Conservation (phyloP, 768 basidiomycete genomes). For the Imleria badia region DNA sequence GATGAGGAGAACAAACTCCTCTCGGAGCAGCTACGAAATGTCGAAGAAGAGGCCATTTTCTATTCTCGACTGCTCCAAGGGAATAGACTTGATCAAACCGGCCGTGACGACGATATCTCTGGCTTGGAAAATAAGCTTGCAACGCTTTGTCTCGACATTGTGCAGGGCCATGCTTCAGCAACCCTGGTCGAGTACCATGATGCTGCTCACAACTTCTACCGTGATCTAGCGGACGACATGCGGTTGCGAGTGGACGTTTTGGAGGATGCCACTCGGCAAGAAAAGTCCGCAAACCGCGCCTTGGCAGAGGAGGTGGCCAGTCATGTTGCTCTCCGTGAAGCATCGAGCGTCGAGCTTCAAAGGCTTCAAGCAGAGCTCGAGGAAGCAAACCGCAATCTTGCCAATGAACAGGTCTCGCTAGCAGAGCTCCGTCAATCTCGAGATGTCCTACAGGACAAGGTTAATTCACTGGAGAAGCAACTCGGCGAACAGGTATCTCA, state of each 20-base stretch:
- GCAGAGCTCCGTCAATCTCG: conserved; percentile 17
- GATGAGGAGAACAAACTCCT: conserved; percentile 54
- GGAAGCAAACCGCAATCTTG: conserved; percentile 18
- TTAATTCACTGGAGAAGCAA: conserved; percentile 27
- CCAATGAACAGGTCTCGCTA: conserved; percentile 22
- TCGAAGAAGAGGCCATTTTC: conserved; percentile 16
- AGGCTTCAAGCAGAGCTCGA: conserved; percentile 39
- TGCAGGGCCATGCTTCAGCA: conserved; percentile 6
- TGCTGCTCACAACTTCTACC: conserved; percentile 38
- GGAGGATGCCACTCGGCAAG: conserved; percentile 13
- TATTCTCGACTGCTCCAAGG: conserved; percentile 14
- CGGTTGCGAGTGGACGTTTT: conserved; percentile 11
- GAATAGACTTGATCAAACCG: background rate
- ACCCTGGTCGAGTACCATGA: conserved; percentile 15
- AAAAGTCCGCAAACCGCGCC: conserved; percentile 15
- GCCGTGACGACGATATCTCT: background rate
- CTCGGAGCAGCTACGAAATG: conserved; percentile 15
- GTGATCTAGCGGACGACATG: conserved; percentile 36
- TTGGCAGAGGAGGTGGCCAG: conserved; percentile 39
- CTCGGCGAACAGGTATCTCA: conserved; percentile 33
- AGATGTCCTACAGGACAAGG: conserved; percentile 28
- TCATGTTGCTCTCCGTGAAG: conserved; percentile 41
- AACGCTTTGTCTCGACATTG: conserved; percentile 18
- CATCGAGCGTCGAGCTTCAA: conserved; percentile 43
- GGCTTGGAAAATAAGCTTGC: conserved; percentile 21